Evolutionary conservation across 495 filamentous ascomycete genomes (phyloP), one percentile per base, ranked within the genome.

Genomic region (Neurospora sp.): DNA sequence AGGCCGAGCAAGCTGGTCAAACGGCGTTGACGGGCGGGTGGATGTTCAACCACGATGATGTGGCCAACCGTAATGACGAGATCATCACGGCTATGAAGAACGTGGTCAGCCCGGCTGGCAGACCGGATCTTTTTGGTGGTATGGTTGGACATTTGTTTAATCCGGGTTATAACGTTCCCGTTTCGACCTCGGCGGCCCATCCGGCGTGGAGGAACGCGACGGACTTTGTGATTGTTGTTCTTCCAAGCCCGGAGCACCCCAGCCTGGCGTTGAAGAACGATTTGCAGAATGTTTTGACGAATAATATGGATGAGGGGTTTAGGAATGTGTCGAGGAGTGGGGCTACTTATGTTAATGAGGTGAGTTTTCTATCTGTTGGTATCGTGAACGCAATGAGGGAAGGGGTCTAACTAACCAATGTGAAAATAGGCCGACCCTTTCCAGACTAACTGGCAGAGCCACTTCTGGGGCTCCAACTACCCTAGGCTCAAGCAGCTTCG

Each of bases 301-400:
- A 78, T 39, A 74, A 69, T 14, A 73, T 79, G 6, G 79, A 78
- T 42, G 68, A 75, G 53, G 75, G 75, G 14, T 70, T 84, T 14
- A 74, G 81, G 17, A 68, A 74, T 3, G 77, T 80, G 2, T 80
- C 78, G 40, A 78, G 75, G 1, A 79, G 76, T 7, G 73, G 72
- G 0, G 80, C 76, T 35, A 80, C 80, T 14, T 87, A 87, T 74
- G 74, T 86, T 38, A 86, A 86, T 68, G 85, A 87, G 76, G 84
- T 77, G 31, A 70, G 73, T 40, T 27, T 27, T 27, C 22, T 27
- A 27, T 27, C 1, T 27, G 22, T 27, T 27, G 22, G 22, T 27
- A 27, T 27, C 22, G 22, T 27, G 22, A 27, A 27, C 22, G 22
- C 22, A 27, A 27, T 27, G 22, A 27, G 22, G 22, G 22, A 27